Conservation (phyloP, 108 stramenopile genomes). For the Stephanodiscus triporus region DNA sequence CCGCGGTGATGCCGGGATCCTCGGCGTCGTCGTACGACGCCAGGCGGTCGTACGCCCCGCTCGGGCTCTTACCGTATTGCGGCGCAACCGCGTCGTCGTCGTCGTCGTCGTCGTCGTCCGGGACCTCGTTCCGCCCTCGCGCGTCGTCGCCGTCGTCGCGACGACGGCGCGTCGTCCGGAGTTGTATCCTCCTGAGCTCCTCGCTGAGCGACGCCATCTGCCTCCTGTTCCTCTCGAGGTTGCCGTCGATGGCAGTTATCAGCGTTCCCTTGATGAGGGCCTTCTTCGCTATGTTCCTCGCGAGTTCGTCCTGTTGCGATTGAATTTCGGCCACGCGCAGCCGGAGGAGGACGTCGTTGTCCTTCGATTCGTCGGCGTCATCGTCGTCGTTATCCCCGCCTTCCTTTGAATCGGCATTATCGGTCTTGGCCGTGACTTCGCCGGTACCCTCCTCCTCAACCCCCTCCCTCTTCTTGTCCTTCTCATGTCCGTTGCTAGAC, state of each 20-base stretch:
- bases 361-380: neutral
- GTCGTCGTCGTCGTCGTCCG: neutral
- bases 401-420: neutral
- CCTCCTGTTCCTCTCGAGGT: conserved; percentile 24
- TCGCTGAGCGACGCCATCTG: conserved; percentile 16
- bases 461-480: no score
- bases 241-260: conserved; percentile 40
- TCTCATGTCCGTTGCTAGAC: neutral
- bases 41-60: conserved; percentile 17
- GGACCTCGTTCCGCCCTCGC: conserved; percentile 1
- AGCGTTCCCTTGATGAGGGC: conserved; percentile 40
- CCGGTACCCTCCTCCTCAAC: no score
- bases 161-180: conserved; percentile 37
- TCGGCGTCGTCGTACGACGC: conserved; percentile 13
- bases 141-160: conserved; percentile 5
- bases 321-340: conserved; percentile 33
- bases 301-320: conserved; percentile 13
- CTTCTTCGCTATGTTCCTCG: conserved; percentile 32
- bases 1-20: conserved; percentile 42
- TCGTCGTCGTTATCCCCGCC: neutral
- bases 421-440: neutral
- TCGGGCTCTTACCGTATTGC: neutral
- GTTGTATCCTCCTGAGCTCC: conserved; percentile 32
- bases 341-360: conserved; percentile 12
- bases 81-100: neutral